Conservation (phyloP, 202 grass and related monocot genomes). For the Zizania palustris region DNA sequence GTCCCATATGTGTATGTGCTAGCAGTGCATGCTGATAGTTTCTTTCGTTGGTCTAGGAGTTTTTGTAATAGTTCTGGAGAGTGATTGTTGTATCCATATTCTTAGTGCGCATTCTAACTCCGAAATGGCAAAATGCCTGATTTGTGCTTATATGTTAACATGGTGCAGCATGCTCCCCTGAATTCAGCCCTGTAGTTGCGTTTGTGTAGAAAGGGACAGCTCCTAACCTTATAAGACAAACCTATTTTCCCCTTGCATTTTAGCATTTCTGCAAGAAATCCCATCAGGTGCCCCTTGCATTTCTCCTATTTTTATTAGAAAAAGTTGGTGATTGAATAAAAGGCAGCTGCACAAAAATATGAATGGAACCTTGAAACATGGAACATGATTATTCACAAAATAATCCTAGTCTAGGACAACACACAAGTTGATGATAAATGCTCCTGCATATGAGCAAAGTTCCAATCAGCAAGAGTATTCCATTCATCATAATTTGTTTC, state of each 20-base stretch:
- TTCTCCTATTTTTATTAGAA: slow-evolving; percentile 6
- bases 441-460: no score
- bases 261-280: neutral
- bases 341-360: neutral
- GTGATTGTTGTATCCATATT: neutral
- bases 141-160: slow-evolving; percentile 23
- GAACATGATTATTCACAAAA: neutral
- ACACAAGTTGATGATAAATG: no score
- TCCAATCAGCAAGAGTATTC: no score
- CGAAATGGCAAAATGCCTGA: neutral
- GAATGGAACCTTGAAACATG: neutral
- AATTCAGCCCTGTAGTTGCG: slow-evolving; percentile 11
- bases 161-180: neutral
- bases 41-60: neutral
- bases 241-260: neutral
- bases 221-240: neutral
- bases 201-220: slow-evolving; percentile 17
- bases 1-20: neutral
- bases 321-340: neutral
- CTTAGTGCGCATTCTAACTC: neutral
- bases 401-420: neutral
- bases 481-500: no score
- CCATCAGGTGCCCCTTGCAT: neutral
- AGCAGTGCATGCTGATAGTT: neutral
- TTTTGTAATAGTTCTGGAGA: slow-evolving; percentile 1